Percentiles rank a stretch among this genome's conserved stretches.
phyloP scores from a whole-genome alignment of 352 stramenopile species.

The Blastocystis sp. region DNA sequence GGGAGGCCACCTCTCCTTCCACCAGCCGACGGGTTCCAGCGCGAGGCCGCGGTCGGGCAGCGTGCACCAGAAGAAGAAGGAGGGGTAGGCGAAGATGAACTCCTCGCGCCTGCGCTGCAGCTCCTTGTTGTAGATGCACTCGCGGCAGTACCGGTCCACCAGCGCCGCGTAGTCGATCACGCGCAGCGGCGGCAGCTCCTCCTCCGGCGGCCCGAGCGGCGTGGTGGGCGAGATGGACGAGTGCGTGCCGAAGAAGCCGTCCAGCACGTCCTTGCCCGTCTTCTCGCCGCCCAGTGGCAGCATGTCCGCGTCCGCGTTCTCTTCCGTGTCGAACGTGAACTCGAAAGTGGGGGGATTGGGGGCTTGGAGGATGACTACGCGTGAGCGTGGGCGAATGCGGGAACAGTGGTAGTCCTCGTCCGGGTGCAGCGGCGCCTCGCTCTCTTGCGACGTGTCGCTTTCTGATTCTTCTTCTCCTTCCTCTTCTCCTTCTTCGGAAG shows the following conservation, averaged over 20 bases:
- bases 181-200: slow-evolving; percentile 4
- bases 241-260: background rate
- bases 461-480: background rate
- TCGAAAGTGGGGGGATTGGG: background rate
- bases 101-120: background rate
- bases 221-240: slow-evolving; percentile 12
- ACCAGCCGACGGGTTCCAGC: background rate
- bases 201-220: background rate
- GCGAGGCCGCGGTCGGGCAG: background rate
- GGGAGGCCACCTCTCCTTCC: background rate
- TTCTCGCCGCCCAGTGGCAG: background rate
- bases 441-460: no score
- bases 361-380: background rate
- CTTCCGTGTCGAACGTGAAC: background rate
- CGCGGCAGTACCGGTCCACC: background rate
- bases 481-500: background rate
- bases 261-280: background rate
- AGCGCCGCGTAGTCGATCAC: slow-evolving; percentile 16
- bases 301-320: background rate
- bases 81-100: background rate
- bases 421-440: no score
- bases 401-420: background rate
- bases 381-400: background rate
- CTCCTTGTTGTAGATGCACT: background rate
- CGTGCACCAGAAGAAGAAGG: slow-evolving; percentile 42